These are phyloP conservation scores for Cladosporium sphaerospermum DNA, from an alignment of 2,329 filamentous ascomycete species.

Conservation along the genomic window DNA sequence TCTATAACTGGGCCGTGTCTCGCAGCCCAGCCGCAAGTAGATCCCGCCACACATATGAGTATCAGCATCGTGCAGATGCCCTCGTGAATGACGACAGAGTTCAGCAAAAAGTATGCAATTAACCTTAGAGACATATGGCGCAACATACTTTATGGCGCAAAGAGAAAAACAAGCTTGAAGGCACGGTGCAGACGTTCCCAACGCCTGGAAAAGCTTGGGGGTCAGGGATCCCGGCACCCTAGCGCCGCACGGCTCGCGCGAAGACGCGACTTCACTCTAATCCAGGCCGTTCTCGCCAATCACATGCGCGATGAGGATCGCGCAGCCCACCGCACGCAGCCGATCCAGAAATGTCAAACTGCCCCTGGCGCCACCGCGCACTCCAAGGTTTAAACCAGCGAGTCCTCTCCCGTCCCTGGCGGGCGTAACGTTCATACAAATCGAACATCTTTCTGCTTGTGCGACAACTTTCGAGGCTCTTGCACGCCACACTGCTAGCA, in stretches of 20 bases:
- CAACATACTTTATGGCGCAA: neutral
- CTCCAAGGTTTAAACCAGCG: conserved; percentile 7
- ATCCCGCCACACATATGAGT: no score
- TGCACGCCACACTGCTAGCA: neutral
- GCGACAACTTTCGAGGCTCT: neutral
- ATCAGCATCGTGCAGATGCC: no score
- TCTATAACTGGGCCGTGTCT: neutral
- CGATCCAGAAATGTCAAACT: conserved; percentile 9
- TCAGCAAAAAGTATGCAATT: no score
- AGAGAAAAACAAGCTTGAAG: neutral
- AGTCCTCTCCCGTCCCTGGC: neutral
- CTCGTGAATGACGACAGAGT: no score
- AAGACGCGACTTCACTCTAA: conserved; percentile 1
- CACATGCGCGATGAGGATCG: neutral
- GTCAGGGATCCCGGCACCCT: neutral
- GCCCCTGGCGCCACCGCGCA: conserved; percentile 8
- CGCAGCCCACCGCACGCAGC: neutral
- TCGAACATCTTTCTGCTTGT: neutral
- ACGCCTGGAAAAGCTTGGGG: conserved; percentile 5
- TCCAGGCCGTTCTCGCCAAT: neutral
- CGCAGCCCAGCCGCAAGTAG: neutral
- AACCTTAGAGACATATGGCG: no score
- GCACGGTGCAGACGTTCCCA: neutral
- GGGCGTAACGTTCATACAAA: neutral
- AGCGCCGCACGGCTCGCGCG: neutral